Base-by-base conservation (phyloP, 2,329 filamentous ascomycete genomes). In the Fusarium torreyae region DNA sequence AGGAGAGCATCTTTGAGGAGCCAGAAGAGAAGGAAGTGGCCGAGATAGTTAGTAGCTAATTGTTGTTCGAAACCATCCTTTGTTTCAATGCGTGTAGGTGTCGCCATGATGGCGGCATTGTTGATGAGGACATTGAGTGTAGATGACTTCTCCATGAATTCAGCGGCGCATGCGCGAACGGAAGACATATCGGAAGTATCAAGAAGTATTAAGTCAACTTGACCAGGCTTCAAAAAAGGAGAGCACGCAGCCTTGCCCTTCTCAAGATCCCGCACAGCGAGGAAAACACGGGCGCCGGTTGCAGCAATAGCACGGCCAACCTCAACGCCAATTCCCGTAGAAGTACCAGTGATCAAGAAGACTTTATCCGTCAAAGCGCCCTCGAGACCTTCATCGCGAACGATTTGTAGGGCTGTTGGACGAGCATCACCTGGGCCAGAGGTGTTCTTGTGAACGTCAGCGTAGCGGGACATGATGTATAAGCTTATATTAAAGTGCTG, bases 1-100 rank as follows among this genome's bases (percentile, higher is more conserved):
- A 87, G 76, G 3, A 88, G 71, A 0, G 79, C 72, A 0, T 79
- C 75, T 44, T 83, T 83, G 28, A 88, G 76, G 0, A 75, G 82
- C 77, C 73, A 57, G 52, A 75, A 76, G 7, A 76, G 53, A 15
- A 76, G 60, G 1, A 76, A 76, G 28, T 76, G 75, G 0, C 63
- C 61, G 2, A 76, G 51, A 17, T 76, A 71, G 39, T 76, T 76
- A 3, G 66, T 72, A 1, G 48, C 74, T 13, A 75, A 74, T 15
- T 76, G 74, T n/a, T 57, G 9, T 20, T 76, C 75, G 31, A 67
- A 59, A 0, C 75, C 74, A 22, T 75, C 73, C 6, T 53, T 64
- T 5, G 70, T 56, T 15, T 52, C 22, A 1, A 50, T 17, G 10
- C 50, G 63, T 8, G 50, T 33, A 15, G 60, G 74, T 2, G 64